phyloP scores from a whole-genome alignment of 352 stramenopile species.

The Pythium periplocum region DNA sequence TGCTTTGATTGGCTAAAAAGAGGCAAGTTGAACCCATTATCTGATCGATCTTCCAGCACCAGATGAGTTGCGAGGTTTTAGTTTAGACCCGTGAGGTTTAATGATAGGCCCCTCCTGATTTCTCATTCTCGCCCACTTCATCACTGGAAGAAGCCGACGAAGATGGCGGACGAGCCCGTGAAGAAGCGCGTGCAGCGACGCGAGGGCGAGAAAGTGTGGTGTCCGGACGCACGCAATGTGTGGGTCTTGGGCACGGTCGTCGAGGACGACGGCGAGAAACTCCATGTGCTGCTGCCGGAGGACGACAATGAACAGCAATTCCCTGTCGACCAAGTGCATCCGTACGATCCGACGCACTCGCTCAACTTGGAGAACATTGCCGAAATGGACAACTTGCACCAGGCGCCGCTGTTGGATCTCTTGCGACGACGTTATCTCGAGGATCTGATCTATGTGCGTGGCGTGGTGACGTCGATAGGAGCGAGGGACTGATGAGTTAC shows the following conservation, averaged over 20 bases:
- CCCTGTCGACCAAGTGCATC: constrained; percentile 75
- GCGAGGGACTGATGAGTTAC: background rate
- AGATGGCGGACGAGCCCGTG: constrained; percentile 11
- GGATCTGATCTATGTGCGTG: constrained; percentile 88
- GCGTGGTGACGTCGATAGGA: background rate
- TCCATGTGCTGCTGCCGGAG: constrained; percentile 79
- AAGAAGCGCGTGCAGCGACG: constrained; percentile 48
- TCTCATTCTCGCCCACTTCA: background rate
- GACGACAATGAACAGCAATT: constrained; percentile 81
- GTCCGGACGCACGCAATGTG: constrained; percentile 77
- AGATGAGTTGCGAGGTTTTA: background rate
- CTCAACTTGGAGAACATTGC: constrained; percentile 87
- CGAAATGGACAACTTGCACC: constrained; percentile 93
- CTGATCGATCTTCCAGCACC: background rate
- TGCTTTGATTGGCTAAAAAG: constrained; percentile 14
- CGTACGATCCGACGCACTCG: constrained; percentile 88
- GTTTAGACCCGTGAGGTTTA: constrained; percentile 15
- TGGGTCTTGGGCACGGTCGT: constrained; percentile 84
- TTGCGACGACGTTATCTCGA: constrained; percentile 84
- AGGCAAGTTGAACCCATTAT: constrained; percentile 19
- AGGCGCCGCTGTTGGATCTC: constrained; percentile 88
- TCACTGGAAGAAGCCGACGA: background rate
- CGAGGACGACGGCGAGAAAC: constrained; percentile 80
- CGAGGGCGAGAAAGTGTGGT: constrained; percentile 87
- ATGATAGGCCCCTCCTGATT: constrained; percentile 15